Base-by-base conservation (phyloP, 495 filamentous ascomycete species). In the Acidomyces sp. region DNA sequence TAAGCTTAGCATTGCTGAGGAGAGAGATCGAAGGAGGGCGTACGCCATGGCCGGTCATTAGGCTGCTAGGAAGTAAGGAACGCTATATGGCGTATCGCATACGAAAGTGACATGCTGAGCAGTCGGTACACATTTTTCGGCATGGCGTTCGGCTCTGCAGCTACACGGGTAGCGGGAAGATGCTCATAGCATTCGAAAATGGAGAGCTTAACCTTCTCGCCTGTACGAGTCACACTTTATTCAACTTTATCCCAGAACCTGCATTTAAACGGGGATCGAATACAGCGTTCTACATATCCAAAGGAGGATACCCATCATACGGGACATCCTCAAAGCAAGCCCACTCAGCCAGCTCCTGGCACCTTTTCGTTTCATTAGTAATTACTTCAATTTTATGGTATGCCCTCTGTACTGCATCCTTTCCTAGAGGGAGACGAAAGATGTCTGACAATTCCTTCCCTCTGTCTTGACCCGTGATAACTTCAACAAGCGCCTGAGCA, bases 1-100 rank as follows among this genome's bases (percentile, higher is more conserved):
- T 72, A 96, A 97, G 71, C 81, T 95, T 60, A 77, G 82, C 59
- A 96, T 95, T 62, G 84, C 88, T 49, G 87, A 96, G 75, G 88
- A 94, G 83, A 76, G 87, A 67, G 88, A 95, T 70, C 85, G 86
- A 63, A 78, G 83, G 59, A 82, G 90, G 60, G 86, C 88, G 43
- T 65, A 75, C 50, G 67, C 79, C 51, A 62, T 85, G 57, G 77
- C 83, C 53, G 65, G 67, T 55, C 72, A 75, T 59, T 75, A 73
- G 9, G 28, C 27, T 24, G 24, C 2, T 28, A 16, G 24, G 36
- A n/a, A 39, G 13, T 21, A 9, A 6, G 31, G 31, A 29, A 29
- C n/a, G 26, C 9, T 9, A 13, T 29, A 13, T 9, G 26, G 26
- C 26, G 26, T 29, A 9, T 9, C n/a, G 26, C 9, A 9, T 29